Conservation (phyloP, 768 basidiomycete genomes). For the Podaxis carcinomalis region DNA sequence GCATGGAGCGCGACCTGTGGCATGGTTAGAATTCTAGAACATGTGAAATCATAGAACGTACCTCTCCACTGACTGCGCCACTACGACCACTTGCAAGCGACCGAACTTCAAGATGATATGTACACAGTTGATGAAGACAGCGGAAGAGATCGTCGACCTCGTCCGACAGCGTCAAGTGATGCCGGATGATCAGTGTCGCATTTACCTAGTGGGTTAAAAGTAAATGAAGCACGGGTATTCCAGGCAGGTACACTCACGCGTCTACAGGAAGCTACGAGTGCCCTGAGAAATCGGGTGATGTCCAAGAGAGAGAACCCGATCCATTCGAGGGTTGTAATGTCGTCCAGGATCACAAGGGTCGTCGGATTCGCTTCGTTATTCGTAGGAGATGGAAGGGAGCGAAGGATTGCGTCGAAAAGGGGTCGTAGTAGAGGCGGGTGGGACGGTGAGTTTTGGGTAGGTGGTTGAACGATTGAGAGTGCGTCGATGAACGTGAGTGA, state of each 20-base stretch:
- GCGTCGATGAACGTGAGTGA: slow-evolving; percentile 55
- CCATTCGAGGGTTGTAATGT: slow-evolving; percentile 67
- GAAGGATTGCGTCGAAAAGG: slow-evolving; percentile 25
- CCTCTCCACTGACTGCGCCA: slow-evolving; percentile 76
- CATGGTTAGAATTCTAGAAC: background rate
- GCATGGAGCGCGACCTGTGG: slow-evolving; percentile 57
- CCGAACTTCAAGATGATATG: slow-evolving; percentile 68
- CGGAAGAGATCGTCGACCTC: slow-evolving; percentile 61
- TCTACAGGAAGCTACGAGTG: slow-evolving; percentile 49
- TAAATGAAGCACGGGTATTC: background rate
- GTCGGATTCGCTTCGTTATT: slow-evolving; percentile 8
- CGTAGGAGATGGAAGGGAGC: slow-evolving; percentile 24
- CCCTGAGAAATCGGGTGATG: slow-evolving; percentile 55
- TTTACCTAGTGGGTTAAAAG: slow-evolving; percentile 32
- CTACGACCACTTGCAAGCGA: slow-evolving; percentile 73
- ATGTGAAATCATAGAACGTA: slow-evolving; percentile 21
- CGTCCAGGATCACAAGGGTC: slow-evolving; percentile 63
- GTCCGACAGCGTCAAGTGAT: slow-evolving; percentile 52
- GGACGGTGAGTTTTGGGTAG: slow-evolving; percentile 7
- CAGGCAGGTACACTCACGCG: slow-evolving; percentile 34
- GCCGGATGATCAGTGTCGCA: slow-evolving; percentile 56
- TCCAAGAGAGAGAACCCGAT: slow-evolving; percentile 53
- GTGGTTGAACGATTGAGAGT: slow-evolving; percentile 29
- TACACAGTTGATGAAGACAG: slow-evolving; percentile 54
- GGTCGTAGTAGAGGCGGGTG: slow-evolving; percentile 21